Percentiles rank a stretch among this genome's conserved stretches.
These are phyloP conservation scores for Phytophthora pini DNA, from an alignment of 352 stramenopile species.

Conservation along the genomic window DNA sequence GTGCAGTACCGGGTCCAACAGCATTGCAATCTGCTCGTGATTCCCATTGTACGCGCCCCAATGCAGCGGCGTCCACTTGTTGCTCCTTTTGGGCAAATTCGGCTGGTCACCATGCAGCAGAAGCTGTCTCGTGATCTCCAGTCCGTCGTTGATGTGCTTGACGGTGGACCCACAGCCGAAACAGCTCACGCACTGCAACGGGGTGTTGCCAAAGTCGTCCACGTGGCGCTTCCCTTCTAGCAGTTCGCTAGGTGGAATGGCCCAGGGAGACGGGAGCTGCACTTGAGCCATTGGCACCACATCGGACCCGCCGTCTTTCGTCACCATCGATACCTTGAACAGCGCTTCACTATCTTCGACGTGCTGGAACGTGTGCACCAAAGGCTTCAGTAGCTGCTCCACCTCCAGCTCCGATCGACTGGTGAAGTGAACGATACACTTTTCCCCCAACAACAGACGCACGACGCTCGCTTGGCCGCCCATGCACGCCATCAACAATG, in stretches of 20 bases:
- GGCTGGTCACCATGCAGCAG: slow-evolving; percentile 71
- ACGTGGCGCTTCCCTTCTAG: slow-evolving; percentile 56
- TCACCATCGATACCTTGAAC: slow-evolving; percentile 57
- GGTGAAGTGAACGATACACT: slow-evolving; percentile 70
- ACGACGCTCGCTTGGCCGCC: slow-evolving; percentile 70
- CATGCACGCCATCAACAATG: slow-evolving; percentile 72
- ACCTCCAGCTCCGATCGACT: slow-evolving; percentile 56
- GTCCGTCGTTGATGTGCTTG: slow-evolving; percentile 65
- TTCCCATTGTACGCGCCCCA: slow-evolving; percentile 83
- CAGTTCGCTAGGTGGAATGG: slow-evolving; percentile 52
- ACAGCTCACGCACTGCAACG: slow-evolving; percentile 78
- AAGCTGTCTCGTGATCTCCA: slow-evolving; percentile 69
- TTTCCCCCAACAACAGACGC: slow-evolving; percentile 68
- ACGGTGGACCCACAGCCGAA: slow-evolving; percentile 74
- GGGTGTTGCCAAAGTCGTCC: slow-evolving; percentile 83
- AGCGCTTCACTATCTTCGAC: slow-evolving; percentile 6
- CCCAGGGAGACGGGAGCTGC: slow-evolving; percentile 48
- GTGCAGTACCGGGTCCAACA: slow-evolving; percentile 49
- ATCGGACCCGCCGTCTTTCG: slow-evolving; percentile 44
- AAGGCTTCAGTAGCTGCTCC: slow-evolving; percentile 44
- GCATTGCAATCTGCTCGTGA: slow-evolving; percentile 62
- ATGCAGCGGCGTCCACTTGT: slow-evolving; percentile 79
- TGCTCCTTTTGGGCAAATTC: slow-evolving; percentile 70
- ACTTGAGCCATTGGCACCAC: slow-evolving; percentile 57
- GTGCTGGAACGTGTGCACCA: slow-evolving; percentile 26